Conservation (phyloP, 345 rosid species). For the Mallotus nudiflorus region DNA sequence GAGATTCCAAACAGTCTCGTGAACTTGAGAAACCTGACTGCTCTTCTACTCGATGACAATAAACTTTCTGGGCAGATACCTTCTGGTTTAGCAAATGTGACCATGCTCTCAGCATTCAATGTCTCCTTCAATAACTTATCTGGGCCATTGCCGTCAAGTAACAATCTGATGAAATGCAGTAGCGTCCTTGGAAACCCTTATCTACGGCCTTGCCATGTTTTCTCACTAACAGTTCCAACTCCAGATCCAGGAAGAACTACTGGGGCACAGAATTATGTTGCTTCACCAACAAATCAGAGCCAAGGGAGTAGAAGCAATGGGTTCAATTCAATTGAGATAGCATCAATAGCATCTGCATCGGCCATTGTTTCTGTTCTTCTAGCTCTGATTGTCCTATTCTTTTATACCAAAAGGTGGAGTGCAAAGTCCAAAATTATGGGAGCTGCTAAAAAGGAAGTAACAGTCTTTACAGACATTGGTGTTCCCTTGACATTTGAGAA, state of each 20-base stretch:
- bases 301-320: slow-evolving; percentile 23
- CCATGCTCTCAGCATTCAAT: slow-evolving; percentile 49
- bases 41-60: slow-evolving; percentile 59
- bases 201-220: slow-evolving; percentile 44
- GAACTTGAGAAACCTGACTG: slow-evolving; percentile 46
- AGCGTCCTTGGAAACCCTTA: slow-evolving; percentile 57
- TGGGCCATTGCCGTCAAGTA: slow-evolving; percentile 53
- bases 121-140: slow-evolving; percentile 63
- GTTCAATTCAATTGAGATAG: slow-evolving; percentile 57
- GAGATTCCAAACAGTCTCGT: slow-evolving; percentile 48
- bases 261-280: slow-evolving; percentile 18
- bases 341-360: slow-evolving; percentile 61
- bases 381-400: slow-evolving; percentile 42
- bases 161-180: slow-evolving; percentile 42
- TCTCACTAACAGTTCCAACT: slow-evolving; percentile 41
- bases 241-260: slow-evolving; percentile 23
- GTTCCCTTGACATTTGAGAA: slow-evolving; percentile 46
- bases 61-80: slow-evolving; percentile 62
- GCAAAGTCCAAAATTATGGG: slow-evolving; percentile 39
- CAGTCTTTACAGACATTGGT: slow-evolving; percentile 43
- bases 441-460: slow-evolving; percentile 43
- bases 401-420: slow-evolving; percentile 44
- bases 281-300: slow-evolving; percentile 19
- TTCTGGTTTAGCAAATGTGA: slow-evolving; percentile 44
- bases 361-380: slow-evolving; percentile 57